Base-by-base conservation (phyloP, 495 filamentous ascomycete species). In the Schizothecium vesticola region DNA sequence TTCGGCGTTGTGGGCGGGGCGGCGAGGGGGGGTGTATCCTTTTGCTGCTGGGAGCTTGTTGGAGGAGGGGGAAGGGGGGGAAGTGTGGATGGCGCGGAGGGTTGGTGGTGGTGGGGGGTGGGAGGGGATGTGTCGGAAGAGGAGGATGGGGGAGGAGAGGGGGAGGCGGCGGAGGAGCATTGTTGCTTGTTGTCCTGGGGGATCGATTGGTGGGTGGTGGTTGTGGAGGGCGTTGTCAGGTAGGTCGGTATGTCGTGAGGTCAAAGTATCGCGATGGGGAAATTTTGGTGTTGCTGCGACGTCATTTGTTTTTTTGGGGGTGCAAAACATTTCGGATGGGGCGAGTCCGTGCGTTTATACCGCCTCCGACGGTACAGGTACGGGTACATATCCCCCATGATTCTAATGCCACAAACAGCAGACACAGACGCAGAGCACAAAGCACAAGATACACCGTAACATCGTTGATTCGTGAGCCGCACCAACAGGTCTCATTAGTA, bases 1-100 rank as follows among this genome's bases (percentile, higher is more conserved):
- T 26, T 73, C 70, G 16, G 65, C 64, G 72, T 76, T 72, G 64
- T 74, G 65, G 26, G 65, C 57, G 56, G 29, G 56, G 31, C 22
- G 57, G 56, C 9, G 65, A 3, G 33, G 25, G 56, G 31, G 57
- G 11, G 51, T n/a, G 43, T 51, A 51, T 0, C 16, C 16, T 2
- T 19, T 6, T 7, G 43, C 36, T 7, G 13, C 16, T 1, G 19
- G 43, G 31, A 33, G 31, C 3, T 51, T 51, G 16, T 16, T 8
- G 19, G 16, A 2, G 16, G 43, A 7, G 43, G 43, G 26, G 2
- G 26, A 3, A 3, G 26, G 2, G 2, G 55, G 13, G 22, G 58
- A 12, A 24, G 58, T 59, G 58, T 59, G 58, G 24, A 59, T 28
- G 9, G 24, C 5, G 58, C 23, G 22, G 58, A 7, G 3, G 22